Evolutionary conservation across 2,329 filamentous ascomycete species (phyloP).

Genomic region (Amesomyces nigricolor): DNA sequence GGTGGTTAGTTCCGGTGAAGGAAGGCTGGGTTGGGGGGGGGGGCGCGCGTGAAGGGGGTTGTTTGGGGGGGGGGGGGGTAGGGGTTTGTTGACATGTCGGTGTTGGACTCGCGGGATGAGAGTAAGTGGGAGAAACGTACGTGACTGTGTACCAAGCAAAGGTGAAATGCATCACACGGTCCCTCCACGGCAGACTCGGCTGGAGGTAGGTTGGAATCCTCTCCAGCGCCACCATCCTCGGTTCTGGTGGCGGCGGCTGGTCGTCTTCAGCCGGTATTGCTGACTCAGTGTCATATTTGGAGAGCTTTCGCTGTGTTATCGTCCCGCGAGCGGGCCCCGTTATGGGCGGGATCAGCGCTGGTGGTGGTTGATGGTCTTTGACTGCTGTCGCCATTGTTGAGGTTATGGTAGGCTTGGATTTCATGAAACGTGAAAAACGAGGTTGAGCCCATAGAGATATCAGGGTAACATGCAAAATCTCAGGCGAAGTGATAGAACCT

Average conservation of each 20-base stretch:
- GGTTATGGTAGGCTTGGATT: neutral
- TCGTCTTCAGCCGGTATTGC: neutral
- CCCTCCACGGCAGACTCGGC: slow-evolving; percentile 27
- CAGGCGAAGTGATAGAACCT: too few relatives aligned
- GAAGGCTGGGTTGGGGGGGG: neutral
- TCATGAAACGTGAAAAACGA: neutral
- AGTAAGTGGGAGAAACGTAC: slow-evolving; percentile 16
- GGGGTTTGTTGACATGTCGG: neutral
- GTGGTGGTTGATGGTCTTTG: slow-evolving; percentile 1
- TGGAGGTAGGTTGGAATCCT: slow-evolving; percentile 30
- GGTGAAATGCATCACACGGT: slow-evolving; percentile 31
- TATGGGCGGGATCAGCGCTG: neutral
- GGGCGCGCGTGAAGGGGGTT: too few relatives aligned
- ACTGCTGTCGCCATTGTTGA: slow-evolving; percentile 1
- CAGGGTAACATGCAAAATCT: too few relatives aligned
- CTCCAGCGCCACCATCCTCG: slow-evolving; percentile 18
- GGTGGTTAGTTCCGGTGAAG: neutral
- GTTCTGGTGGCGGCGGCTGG: neutral
- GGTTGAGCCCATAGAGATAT: too few relatives aligned
- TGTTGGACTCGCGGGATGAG: too few relatives aligned
- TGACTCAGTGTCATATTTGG: slow-evolving; percentile 6
- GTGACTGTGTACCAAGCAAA: slow-evolving; percentile 34
- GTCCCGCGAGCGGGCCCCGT: neutral
- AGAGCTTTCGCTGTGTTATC: neutral
- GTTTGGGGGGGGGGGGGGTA: neutral